Evolutionary conservation across 306 rosid species (phyloP).

Genomic region (Morella rubra): DNA sequence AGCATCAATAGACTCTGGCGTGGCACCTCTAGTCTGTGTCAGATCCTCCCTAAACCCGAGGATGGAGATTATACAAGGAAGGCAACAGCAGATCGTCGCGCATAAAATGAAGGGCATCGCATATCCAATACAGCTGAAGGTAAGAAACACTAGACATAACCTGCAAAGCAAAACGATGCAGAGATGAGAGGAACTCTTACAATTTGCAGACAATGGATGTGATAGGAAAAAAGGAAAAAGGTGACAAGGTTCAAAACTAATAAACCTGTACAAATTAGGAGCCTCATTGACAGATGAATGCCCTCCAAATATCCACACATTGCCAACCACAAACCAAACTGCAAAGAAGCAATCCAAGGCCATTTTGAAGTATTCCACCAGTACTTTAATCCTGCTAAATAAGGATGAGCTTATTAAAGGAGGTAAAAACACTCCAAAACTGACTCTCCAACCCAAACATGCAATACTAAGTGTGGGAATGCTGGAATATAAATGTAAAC

Average conservation of each 20-base stretch:
- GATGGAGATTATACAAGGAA: constrained; percentile 92
- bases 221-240: constrained; percentile 2
- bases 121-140: constrained; percentile 93
- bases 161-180: constrained; percentile 51
- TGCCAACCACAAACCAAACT: constrained; percentile 97
- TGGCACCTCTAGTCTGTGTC: constrained; percentile 84
- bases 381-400: constrained; percentile 60
- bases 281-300: constrained; percentile 65
- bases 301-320: constrained; percentile 98
- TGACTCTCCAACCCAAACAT: not conserved
- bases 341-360: constrained; percentile 95
- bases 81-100: constrained; percentile 97
- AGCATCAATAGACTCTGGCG: constrained; percentile 81
- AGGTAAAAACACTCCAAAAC: not conserved
- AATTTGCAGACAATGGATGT: constrained; percentile 16
- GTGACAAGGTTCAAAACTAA: constrained; percentile 6
- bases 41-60: constrained; percentile 91
- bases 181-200: constrained; percentile 17
- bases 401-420: constrained; percentile 8
- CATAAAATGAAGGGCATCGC: constrained; percentile 99
- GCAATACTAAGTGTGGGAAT: not conserved
- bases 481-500: not conserved
- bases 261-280: constrained; percentile 90
- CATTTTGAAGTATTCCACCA: constrained; percentile 90
- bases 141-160: constrained; percentile 91